Percentiles rank a stretch among this genome's conserved stretches.
phyloP scores from a whole-genome alignment of 345 rosid genomes.

The Bruguiera gymnorhiza region DNA sequence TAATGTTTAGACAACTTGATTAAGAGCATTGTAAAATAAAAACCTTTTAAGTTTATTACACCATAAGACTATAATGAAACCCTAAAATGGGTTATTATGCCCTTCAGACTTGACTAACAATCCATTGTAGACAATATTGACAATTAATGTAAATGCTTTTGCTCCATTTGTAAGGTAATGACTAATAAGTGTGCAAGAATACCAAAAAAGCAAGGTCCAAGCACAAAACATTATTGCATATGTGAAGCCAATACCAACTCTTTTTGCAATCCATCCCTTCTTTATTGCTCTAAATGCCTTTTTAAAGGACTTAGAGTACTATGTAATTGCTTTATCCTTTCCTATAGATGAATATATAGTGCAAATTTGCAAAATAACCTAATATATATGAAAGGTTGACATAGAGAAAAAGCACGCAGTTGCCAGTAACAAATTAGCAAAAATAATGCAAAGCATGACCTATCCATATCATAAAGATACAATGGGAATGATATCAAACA shows the following conservation, averaged over 20 bases:
- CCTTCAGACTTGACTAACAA: constrained; percentile 50
- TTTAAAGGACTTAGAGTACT: constrained; percentile 56
- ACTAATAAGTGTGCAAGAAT: constrained; percentile 67
- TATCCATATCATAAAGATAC: constrained; percentile 44
- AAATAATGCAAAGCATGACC: constrained; percentile 73
- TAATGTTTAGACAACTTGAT: constrained; percentile 76
- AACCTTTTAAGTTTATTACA: constrained; percentile 15
- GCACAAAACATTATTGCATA: constrained; percentile 66
- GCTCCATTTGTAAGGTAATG: constrained; percentile 64
- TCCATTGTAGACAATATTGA: constrained; percentile 75
- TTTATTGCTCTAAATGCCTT: constrained; percentile 55
- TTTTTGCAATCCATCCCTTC: constrained; percentile 67
- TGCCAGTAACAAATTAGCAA: constrained; percentile 61
- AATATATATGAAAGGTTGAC: background rate
- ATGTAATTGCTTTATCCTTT: constrained; percentile 56
- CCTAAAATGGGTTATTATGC: background rate
- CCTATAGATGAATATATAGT: constrained; percentile 80
- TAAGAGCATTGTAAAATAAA: constrained; percentile 51
- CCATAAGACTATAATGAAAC: background rate
- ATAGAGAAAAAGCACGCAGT: background rate
- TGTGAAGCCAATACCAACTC: constrained; percentile 69
- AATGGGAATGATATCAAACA: background rate
- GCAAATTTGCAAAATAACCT: constrained; percentile 76
- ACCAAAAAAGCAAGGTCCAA: constrained; percentile 84
- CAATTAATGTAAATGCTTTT: constrained; percentile 70